These are phyloP conservation scores for Alternaria rosae DNA, from an alignment of 2,329 filamentous ascomycete species.

Conservation along the genomic window DNA sequence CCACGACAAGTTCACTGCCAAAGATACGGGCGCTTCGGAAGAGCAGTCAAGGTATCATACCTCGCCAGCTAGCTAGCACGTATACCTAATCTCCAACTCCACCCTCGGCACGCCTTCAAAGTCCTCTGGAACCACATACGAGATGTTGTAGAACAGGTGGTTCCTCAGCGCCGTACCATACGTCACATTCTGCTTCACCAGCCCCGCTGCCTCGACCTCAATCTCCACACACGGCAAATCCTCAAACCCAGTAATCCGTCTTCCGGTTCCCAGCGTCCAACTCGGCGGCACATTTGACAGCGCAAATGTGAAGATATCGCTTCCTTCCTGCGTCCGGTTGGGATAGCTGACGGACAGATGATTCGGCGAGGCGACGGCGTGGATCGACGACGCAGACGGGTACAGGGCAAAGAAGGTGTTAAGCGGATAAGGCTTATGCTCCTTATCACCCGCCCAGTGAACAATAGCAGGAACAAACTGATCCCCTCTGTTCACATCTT, in stretches of 20 bases:
- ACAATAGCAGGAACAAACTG: slow-evolving; percentile 55
- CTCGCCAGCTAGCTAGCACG: slow-evolving; percentile 38
- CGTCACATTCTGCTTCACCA: slow-evolving; percentile 47
- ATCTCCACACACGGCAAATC: slow-evolving; percentile 50
- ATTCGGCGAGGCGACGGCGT: slow-evolving; percentile 48
- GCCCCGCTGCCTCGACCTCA: slow-evolving; percentile 49
- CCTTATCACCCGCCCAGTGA: slow-evolving; percentile 55
- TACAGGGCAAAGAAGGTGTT: slow-evolving; percentile 24
- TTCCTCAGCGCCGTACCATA: slow-evolving; percentile 52
- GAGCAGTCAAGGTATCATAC: not conserved
- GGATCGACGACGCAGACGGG: slow-evolving; percentile 55
- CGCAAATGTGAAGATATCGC: slow-evolving; percentile 29
- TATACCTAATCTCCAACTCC: slow-evolving; percentile 44
- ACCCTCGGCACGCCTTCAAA: slow-evolving; percentile 53
- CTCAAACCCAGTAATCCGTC: slow-evolving; percentile 19
- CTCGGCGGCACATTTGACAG: slow-evolving; percentile 26
- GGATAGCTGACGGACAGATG: slow-evolving; percentile 27
- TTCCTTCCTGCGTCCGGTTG: slow-evolving; percentile 27
- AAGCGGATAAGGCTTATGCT: slow-evolving; percentile 36
- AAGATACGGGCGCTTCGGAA: accelerated
- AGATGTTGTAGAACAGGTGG: slow-evolving; percentile 57
- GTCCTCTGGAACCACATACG: slow-evolving; percentile 53
- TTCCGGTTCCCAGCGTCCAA: slow-evolving; percentile 21
- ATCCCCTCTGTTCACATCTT: slow-evolving; percentile 26
- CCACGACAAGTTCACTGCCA: not conserved